These are phyloP conservation scores for Nicotiana noctiflora DNA, from an alignment of 257 asterid species.

Conservation along the genomic window DNA sequence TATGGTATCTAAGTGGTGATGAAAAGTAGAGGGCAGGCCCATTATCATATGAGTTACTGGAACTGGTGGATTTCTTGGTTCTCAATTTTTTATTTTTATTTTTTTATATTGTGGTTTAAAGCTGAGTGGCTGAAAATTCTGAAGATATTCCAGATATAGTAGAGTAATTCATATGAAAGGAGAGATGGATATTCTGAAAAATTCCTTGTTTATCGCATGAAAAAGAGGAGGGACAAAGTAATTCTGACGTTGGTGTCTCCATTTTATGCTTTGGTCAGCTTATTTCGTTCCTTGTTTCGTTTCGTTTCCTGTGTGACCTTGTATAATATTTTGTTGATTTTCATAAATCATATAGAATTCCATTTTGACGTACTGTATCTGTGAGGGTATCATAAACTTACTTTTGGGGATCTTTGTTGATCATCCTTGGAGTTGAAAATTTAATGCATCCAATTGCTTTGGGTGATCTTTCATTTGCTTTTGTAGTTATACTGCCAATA, in stretches of 20 bases:
- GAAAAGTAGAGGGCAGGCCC: neutral
- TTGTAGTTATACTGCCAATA: neutral
- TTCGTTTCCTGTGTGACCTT: no score
- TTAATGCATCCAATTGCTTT: neutral
- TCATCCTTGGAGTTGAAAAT: neutral
- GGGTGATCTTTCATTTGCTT: neutral
- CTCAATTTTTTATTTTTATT: no score
- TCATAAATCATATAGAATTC: no score
- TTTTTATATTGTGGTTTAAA: neutral
- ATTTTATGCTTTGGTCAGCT: no score
- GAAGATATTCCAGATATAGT: neutral
- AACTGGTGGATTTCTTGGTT: neutral
- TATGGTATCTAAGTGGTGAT: neutral
- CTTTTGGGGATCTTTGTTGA: neutral
- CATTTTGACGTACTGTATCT: neutral
- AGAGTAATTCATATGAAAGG: neutral
- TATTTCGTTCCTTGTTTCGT: no score
- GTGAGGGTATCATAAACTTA: neutral
- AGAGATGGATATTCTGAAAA: neutral
- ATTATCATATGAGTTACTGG: neutral
- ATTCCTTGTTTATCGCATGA: neutral
- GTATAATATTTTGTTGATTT: no score
- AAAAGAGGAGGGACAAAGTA: no score
- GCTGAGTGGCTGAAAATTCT: neutral
- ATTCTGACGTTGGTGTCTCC: no score